phyloP scores from a whole-genome alignment of 345 rosid species.

The Passiflora organensis region DNA sequence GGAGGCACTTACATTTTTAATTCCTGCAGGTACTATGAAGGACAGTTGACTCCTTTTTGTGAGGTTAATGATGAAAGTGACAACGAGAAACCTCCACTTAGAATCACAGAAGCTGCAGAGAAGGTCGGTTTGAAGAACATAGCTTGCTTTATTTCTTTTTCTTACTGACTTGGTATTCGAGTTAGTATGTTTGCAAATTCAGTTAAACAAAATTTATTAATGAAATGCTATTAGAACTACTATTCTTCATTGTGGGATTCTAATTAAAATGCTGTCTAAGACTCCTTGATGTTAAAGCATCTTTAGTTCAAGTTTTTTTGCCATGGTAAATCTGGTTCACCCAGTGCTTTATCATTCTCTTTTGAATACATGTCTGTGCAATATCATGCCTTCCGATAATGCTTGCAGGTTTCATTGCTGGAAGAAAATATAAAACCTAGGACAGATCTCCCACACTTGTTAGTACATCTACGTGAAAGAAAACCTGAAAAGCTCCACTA shows the following conservation, averaged over 20 bases:
- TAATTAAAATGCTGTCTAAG: too few species aligned
- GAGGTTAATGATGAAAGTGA: slow-evolving; percentile 49
- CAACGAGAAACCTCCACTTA: slow-evolving; percentile 38
- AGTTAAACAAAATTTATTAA: too few species aligned
- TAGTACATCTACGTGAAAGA: slow-evolving; percentile 71
- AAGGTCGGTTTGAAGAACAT: slow-evolving; percentile 60
- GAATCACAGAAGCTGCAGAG: slow-evolving; percentile 81
- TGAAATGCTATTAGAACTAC: too few species aligned
- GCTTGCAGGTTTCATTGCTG: slow-evolving; percentile 67
- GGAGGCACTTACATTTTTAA: slow-evolving; percentile 2
- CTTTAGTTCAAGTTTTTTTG: too few species aligned
- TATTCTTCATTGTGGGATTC: too few species aligned
- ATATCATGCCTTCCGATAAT: not conserved
- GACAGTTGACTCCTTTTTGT: slow-evolving; percentile 64
- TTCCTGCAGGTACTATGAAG: slow-evolving; percentile 75
- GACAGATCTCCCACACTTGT: slow-evolving; percentile 75
- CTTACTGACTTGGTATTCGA: too few species aligned
- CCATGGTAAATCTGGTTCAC: too few species aligned
- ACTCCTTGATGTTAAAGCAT: too few species aligned
- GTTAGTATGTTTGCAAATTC: too few species aligned
- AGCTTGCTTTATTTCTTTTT: too few species aligned
- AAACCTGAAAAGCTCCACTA: slow-evolving; percentile 83
- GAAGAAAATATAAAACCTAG: slow-evolving; percentile 83
- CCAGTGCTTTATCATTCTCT: too few species aligned
- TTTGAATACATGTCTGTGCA: too few species aligned